Percentiles rank a stretch among this genome's conserved stretches.
phyloP scores from a whole-genome alignment of 805 yeast genomes.

The Starmerella geochares region DNA sequence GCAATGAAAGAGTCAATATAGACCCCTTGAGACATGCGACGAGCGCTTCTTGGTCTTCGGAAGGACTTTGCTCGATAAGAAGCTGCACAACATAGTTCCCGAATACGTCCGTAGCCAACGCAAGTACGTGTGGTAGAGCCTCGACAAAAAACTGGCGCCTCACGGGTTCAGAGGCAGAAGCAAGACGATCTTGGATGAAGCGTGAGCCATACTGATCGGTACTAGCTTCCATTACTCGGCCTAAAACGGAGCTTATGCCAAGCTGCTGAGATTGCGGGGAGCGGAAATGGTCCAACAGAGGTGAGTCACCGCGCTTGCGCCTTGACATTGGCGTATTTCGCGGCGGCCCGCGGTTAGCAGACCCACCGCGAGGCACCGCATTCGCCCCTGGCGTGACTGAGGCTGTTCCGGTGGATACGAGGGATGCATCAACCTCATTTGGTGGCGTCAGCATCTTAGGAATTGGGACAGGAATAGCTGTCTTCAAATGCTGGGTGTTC shows the following conservation, averaged over 20 bases:
- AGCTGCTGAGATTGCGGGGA: conserved; percentile 42
- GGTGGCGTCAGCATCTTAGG: conserved; percentile 3
- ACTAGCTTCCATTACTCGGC: conserved; percentile 82
- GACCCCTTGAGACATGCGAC: conserved; percentile 64
- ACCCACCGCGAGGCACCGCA: neutral
- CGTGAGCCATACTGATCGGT: conserved; percentile 97
- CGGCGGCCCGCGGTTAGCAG: neutral
- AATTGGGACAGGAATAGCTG: neutral
- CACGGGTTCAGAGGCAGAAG: conserved; percentile 52
- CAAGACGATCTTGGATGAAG: conserved; percentile 83
- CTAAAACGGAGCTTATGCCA: conserved; percentile 52
- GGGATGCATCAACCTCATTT: neutral
- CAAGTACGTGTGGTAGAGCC: conserved; percentile 60
- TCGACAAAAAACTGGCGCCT: conserved; percentile 77
- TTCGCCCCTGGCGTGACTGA: neutral
- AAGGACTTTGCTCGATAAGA: conserved; percentile 73
- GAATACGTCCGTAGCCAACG: conserved; percentile 88
- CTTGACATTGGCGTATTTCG: neutral
- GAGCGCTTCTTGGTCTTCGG: conserved; percentile 56
- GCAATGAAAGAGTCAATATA: conserved; percentile 65
- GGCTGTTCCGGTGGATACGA: neutral
- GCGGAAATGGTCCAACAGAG: conserved; percentile 13
- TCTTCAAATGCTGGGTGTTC: neutral
- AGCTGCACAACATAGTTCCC: conserved; percentile 97
- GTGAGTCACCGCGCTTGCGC: conserved; percentile 13